Conservation (phyloP, 495 filamentous ascomycete species). For the Penicillium roqueforti region DNA sequence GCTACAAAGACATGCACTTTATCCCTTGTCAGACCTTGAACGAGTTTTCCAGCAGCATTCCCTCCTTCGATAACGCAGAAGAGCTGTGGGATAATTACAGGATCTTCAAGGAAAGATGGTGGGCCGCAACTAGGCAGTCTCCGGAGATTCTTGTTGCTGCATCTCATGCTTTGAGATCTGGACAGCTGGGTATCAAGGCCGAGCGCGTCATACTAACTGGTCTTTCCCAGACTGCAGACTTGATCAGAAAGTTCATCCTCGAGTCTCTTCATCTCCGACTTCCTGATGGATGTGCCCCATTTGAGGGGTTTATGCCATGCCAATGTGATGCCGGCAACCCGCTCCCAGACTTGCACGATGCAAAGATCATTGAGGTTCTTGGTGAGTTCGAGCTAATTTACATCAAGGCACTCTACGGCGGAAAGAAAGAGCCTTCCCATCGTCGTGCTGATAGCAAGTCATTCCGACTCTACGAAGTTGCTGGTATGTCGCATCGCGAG, state of each 20-base stretch:
- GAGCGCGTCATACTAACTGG: conserved; percentile 5
- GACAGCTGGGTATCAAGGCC: neutral
- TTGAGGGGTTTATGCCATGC: conserved; percentile 12
- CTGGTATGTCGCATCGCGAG: conserved; percentile 12
- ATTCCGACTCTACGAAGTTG: conserved; percentile 12
- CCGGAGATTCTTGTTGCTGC: conserved; percentile 12
- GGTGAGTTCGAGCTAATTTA: conserved; percentile 5
- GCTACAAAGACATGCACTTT: conserved; percentile 10
- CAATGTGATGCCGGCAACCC: conserved; percentile 4
- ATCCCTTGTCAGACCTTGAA: neutral
- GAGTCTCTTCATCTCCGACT: conserved; percentile 6
- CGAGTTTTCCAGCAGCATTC: conserved; percentile 1
- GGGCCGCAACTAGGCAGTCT: conserved; percentile 9
- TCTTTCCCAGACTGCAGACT: conserved; percentile 8
- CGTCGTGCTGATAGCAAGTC: conserved; percentile 5
- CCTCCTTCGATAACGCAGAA: neutral
- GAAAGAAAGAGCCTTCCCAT: neutral
- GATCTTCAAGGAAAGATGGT: conserved; percentile 9
- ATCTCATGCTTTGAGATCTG: conserved; percentile 3
- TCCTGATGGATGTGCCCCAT: conserved; percentile 5
- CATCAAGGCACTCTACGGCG: neutral
- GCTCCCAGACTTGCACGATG: conserved; percentile 3
- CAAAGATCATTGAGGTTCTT: conserved; percentile 9
- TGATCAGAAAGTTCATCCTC: conserved; percentile 8
- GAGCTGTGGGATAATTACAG: conserved; percentile 2